These are phyloP conservation scores for Brassica incana DNA, from an alignment of 345 rosid species.

Conservation along the genomic window DNA sequence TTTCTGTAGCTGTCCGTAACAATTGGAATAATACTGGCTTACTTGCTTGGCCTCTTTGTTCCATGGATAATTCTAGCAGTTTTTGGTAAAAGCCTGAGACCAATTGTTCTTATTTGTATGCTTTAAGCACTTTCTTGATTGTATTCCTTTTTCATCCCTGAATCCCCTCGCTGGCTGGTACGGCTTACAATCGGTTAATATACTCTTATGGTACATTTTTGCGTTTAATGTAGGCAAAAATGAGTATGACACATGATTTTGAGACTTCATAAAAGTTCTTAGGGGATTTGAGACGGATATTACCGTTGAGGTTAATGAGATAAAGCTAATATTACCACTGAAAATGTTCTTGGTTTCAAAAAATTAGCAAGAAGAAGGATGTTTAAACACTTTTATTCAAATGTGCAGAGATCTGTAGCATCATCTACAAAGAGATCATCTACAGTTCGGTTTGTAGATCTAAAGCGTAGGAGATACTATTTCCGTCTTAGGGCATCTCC, in stretches of 20 bases:
- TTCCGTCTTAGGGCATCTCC: conserved; percentile 51
- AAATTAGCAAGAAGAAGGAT: neutral
- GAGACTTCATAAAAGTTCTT: conserved; percentile 43
- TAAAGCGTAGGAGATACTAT: conserved; percentile 92
- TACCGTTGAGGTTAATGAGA: no score
- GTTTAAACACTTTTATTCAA: conserved; percentile 9
- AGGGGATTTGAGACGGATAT: no score
- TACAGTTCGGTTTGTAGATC: conserved; percentile 80
- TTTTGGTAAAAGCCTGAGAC: conserved; percentile 54
- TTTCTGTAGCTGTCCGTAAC: conserved; percentile 84
- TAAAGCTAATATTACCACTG: neutral
- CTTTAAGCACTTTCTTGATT: neutral
- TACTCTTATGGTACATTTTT: conserved; percentile 20
- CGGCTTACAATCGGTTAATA: no score
- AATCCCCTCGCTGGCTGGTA: conserved; percentile 98
- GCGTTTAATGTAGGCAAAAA: no score
- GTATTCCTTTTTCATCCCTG: conserved; percentile 76
- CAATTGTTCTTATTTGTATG: neutral
- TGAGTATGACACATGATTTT: no score
- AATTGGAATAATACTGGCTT: conserved; percentile 93
- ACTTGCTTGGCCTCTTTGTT: conserved; percentile 49
- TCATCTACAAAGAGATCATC: conserved; percentile 58
- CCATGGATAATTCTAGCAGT: conserved; percentile 50
- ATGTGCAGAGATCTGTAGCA: conserved; percentile 77
- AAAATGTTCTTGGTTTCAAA: conserved; percentile 1